Conservation (phyloP, 2,329 filamentous ascomycete species). For the Colletotrichum abscissum region DNA sequence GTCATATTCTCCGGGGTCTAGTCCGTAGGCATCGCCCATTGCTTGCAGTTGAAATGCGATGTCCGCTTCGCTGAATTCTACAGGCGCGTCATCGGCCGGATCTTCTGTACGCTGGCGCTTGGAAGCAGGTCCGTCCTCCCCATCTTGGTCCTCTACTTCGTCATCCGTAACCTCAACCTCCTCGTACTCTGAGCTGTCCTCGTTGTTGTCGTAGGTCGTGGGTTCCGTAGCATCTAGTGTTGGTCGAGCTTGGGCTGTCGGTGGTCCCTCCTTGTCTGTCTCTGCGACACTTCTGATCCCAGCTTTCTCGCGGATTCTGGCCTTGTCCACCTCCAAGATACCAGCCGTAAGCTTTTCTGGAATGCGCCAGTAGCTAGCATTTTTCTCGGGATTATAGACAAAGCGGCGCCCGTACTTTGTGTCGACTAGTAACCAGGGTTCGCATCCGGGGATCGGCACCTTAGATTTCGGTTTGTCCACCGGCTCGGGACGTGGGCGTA, state of each 20-base stretch:
- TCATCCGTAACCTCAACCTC: constrained; percentile 75
- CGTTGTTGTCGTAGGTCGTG: constrained; percentile 36
- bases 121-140: constrained; percentile 57
- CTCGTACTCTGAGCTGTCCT: constrained; percentile 79
- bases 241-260: constrained; percentile 24
- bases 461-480: constrained; percentile 85
- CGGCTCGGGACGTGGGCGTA: constrained; percentile 73
- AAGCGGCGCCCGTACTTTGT: constrained; percentile 92
- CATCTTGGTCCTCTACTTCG: constrained; percentile 52
- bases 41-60: constrained; percentile 91
- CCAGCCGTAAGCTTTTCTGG: constrained; percentile 87
- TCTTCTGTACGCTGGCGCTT: constrained; percentile 71
- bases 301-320: constrained; percentile 72
- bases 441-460: constrained; percentile 80
- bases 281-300: constrained; percentile 38
- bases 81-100: constrained; percentile 62
- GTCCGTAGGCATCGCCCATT: constrained; percentile 87
- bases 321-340: constrained; percentile 78
- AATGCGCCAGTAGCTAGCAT: constrained; percentile 95
- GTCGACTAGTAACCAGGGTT: constrained; percentile 92
- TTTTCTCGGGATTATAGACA: constrained; percentile 87
- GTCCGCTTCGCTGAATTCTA: constrained; percentile 94
- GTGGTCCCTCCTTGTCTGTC: constrained; percentile 27
- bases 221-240: neutral
- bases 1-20: constrained; percentile 82